phyloP scores from a whole-genome alignment of 306 rosid species.

The Clitoria ternatea region DNA sequence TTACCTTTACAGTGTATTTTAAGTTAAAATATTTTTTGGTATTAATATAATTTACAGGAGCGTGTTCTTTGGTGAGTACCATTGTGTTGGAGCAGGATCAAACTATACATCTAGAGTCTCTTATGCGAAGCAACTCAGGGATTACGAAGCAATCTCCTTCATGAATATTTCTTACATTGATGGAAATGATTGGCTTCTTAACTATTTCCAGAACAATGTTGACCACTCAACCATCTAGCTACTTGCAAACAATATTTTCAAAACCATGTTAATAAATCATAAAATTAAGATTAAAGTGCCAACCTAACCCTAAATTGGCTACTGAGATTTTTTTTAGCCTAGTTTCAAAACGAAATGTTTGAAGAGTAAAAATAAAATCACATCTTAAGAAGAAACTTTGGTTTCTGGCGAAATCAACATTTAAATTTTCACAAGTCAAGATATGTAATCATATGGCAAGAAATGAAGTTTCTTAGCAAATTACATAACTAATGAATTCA shows the following conservation, averaged over 20 bases:
- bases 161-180: conserved; percentile 45
- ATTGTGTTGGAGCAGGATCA: conserved; percentile 56
- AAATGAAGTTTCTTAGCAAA: not conserved
- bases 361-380: not conserved
- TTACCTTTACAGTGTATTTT: too few relatives aligned
- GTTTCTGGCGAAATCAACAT: not conserved
- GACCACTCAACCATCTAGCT: not conserved
- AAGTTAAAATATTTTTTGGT: not conserved
- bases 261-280: too few relatives aligned
- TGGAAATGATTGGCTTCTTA: conserved; percentile 53
- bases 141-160: conserved; percentile 48
- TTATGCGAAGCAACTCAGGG: conserved; percentile 60
- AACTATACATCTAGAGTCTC: conserved; percentile 48
- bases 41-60: conserved; percentile 33
- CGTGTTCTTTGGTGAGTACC: conserved; percentile 69
- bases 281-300: too few relatives aligned
- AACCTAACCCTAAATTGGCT: not conserved
- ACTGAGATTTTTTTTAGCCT: not conserved
- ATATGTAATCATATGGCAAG: not conserved
- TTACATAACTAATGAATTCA: not conserved
- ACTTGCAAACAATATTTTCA: not conserved
- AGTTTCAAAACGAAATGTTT: not conserved
- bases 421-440: not conserved
- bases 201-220: not conserved
- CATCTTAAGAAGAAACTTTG: not conserved